phyloP scores from a whole-genome alignment of 371 early-diverging fungal genomes.

The Rhizopus sp. region DNA sequence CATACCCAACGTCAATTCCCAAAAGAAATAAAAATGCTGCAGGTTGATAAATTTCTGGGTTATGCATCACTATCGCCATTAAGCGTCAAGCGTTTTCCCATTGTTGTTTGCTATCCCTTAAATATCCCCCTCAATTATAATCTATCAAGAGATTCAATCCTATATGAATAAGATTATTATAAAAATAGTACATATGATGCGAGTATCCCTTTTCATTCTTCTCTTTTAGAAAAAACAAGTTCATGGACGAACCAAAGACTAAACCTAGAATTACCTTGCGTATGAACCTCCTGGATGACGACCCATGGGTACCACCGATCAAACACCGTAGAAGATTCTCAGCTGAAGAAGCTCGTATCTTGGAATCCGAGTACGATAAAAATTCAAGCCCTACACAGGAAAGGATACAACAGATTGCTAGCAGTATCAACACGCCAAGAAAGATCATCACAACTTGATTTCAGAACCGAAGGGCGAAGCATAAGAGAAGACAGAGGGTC shows the following conservation, averaged over 20 bases:
- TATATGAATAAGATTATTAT: too few relatives aligned
- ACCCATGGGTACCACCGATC: slow-evolving; percentile 34
- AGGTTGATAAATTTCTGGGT: not conserved
- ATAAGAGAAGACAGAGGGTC: slow-evolving; percentile 14
- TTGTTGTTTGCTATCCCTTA: not conserved
- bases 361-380: slow-evolving; percentile 27
- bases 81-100: not conserved
- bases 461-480: slow-evolving; percentile 49
- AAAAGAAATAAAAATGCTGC: too few relatives aligned
- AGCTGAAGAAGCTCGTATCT: slow-evolving; percentile 17
- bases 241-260: too few relatives aligned
- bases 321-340: slow-evolving; percentile 42
- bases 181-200: too few relatives aligned
- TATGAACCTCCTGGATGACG: not conserved
- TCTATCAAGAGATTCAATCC: not conserved
- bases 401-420: slow-evolving; percentile 25
- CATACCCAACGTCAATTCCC: too few relatives aligned
- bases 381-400: slow-evolving; percentile 29
- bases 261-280: not conserved
- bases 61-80: slow-evolving; percentile 1
- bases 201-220: too few relatives aligned
- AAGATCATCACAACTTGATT: slow-evolving; percentile 47
- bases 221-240: too few relatives aligned
- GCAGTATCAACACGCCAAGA: slow-evolving; percentile 24
- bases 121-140: not conserved